phyloP scores from a whole-genome alignment of 805 yeast species.

The Starmerella sirachaensis region DNA sequence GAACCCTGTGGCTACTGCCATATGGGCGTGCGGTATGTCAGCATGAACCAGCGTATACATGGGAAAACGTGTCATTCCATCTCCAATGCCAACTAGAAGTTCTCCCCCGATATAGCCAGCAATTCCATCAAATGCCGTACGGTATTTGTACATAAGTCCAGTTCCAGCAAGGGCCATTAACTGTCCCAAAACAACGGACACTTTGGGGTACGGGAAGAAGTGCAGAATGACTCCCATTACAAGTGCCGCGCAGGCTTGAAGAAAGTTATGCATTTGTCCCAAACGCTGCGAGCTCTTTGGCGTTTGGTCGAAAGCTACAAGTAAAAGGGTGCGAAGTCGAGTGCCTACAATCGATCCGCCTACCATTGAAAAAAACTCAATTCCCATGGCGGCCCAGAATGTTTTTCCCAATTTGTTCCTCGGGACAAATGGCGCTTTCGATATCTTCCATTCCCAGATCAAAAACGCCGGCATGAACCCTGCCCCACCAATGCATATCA shows the following conservation, averaged over 20 bases:
- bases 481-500: slow-evolving; percentile 57
- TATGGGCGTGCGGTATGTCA: slow-evolving; percentile 47
- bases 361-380: slow-evolving; percentile 48
- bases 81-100: slow-evolving; percentile 57
- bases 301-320: slow-evolving; percentile 52
- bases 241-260: slow-evolving; percentile 49
- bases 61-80: slow-evolving; percentile 58
- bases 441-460: slow-evolving; percentile 39
- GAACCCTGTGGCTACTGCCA: slow-evolving; percentile 50
- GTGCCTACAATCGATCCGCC: slow-evolving; percentile 57
- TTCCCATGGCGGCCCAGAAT: slow-evolving; percentile 55
- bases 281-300: slow-evolving; percentile 53
- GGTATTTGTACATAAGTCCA: slow-evolving; percentile 47
- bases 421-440: slow-evolving; percentile 40
- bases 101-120: slow-evolving; percentile 55
- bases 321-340: slow-evolving; percentile 51
- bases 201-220: slow-evolving; percentile 41
- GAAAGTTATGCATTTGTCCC: slow-evolving; percentile 49
- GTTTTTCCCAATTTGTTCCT: slow-evolving; percentile 46
- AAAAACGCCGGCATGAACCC: slow-evolving; percentile 44
- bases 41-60: slow-evolving; percentile 50
- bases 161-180: slow-evolving; percentile 45
- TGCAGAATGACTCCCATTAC: slow-evolving; percentile 45
- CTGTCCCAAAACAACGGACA: slow-evolving; percentile 48
- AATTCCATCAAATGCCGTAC: slow-evolving; percentile 37